A percentile compares a stretch with the other conserved stretches of the same genome.
These are phyloP conservation scores for Suhomyces xylopsoci DNA, from an alignment of 805 yeast genomes.

Conservation along the genomic window DNA sequence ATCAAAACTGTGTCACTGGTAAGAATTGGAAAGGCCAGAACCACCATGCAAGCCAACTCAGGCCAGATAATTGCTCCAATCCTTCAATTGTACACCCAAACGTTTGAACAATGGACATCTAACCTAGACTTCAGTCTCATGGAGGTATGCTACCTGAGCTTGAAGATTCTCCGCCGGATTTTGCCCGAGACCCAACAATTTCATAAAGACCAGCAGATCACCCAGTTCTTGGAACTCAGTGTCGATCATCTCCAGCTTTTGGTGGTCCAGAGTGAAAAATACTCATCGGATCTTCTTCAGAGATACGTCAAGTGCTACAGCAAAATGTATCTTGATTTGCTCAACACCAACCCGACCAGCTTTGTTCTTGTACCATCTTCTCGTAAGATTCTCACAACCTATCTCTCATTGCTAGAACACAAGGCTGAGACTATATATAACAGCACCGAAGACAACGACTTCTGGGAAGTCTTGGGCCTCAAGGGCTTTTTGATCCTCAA, in stretches of 20 bases:
- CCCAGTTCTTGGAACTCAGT: slow-evolving; percentile 57
- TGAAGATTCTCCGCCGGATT: slow-evolving; percentile 71
- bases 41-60: slow-evolving; percentile 70
- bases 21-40: slow-evolving; percentile 77
- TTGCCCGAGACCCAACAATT: slow-evolving; percentile 73
- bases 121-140: slow-evolving; percentile 50
- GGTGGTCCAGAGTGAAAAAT: slow-evolving; percentile 50
- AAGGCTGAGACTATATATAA: slow-evolving; percentile 66
- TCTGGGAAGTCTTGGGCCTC: slow-evolving; percentile 75
- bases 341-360: slow-evolving; percentile 60
- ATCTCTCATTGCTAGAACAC: slow-evolving; percentile 56
- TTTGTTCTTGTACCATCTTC: slow-evolving; percentile 68
- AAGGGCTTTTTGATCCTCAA: slow-evolving; percentile 65
- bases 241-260: slow-evolving; percentile 60
- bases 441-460: slow-evolving; percentile 52
- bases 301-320: slow-evolving; percentile 72
- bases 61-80: slow-evolving; percentile 61
- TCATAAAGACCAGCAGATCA: slow-evolving; percentile 54
- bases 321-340: slow-evolving; percentile 64
- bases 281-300: slow-evolving; percentile 51
- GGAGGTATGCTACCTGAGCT: slow-evolving; percentile 73
- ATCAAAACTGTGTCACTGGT: slow-evolving; percentile 73
- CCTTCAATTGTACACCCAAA: slow-evolving; percentile 54
- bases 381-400: slow-evolving; percentile 55
- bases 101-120: slow-evolving; percentile 62